phyloP scores from a whole-genome alignment of 1,284 basidiomycete genomes.

The Polyporus tsugae region DNA sequence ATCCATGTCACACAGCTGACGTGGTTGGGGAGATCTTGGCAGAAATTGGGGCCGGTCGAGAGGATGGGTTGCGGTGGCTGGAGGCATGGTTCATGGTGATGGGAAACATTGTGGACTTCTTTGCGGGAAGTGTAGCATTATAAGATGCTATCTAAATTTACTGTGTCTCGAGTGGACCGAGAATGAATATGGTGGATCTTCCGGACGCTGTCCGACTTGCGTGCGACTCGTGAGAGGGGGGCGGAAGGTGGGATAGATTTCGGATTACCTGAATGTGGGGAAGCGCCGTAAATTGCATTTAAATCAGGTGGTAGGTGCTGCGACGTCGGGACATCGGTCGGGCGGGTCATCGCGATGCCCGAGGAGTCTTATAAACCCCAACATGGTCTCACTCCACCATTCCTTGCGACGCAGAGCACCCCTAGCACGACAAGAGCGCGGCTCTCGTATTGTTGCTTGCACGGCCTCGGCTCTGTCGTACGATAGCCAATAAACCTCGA shows the following conservation, averaged over 20 bases:
- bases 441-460: constrained; percentile 17
- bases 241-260: not conserved
- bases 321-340: constrained; percentile 13
- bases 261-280: not conserved
- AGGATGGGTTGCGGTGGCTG: constrained; percentile 57
- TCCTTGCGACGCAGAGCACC: constrained; percentile 24
- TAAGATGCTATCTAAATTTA: not conserved
- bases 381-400: constrained; percentile 20
- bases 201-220: constrained; percentile 2
- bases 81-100: constrained; percentile 81
- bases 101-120: constrained; percentile 62
- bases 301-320: constrained; percentile 30
- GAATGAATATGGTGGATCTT: not conserved
- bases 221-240: not conserved
- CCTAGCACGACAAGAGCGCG: constrained; percentile 24
- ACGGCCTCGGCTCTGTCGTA: constrained; percentile 33
- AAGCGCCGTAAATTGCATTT: not conserved
- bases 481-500: constrained; percentile 34
- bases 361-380: constrained; percentile 29
- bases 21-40: constrained; percentile 72
- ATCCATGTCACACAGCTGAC: constrained; percentile 78
- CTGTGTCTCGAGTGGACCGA: not conserved
- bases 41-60: constrained; percentile 48
- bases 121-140: constrained; percentile 23
- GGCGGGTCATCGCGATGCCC: constrained; percentile 27